Evolutionary conservation across 495 filamentous ascomycete species (phyloP).

Genomic region (Penicillium ucsense): DNA sequence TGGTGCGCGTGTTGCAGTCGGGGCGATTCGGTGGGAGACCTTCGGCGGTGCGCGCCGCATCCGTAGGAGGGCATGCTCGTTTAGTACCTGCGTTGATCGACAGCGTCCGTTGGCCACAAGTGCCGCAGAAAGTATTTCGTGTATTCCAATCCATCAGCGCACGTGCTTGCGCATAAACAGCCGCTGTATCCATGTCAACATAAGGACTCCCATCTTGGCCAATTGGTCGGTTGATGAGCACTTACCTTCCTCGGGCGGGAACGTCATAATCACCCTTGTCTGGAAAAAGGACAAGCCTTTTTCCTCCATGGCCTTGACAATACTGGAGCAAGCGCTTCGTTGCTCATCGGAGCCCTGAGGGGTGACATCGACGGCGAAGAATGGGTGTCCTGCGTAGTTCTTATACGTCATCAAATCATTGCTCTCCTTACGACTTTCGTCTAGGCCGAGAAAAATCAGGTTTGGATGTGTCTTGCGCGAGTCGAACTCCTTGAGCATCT

Average conservation of each 20-base stretch:
- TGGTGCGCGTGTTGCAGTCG: constrained; percentile 60
- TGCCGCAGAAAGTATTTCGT: constrained; percentile 84
- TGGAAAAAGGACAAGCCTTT: constrained; percentile 51
- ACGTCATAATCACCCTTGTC: constrained; percentile 46
- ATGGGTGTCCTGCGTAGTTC: constrained; percentile 65
- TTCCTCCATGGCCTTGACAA: constrained; percentile 48
- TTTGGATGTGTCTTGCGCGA: constrained; percentile 56
- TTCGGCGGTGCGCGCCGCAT: constrained; percentile 37
- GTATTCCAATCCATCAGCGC: constrained; percentile 91
- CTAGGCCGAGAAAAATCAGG: constrained; percentile 79
- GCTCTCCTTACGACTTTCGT: constrained; percentile 51
- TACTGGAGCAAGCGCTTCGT: constrained; percentile 31
- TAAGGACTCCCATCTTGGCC: neutral
- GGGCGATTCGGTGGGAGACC: constrained; percentile 42
- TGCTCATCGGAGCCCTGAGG: constrained; percentile 49
- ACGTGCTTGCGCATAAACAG: constrained; percentile 84
- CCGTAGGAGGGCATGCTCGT: constrained; percentile 75
- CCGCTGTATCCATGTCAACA: constrained; percentile 41
- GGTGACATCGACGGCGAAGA: constrained; percentile 85
- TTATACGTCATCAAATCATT: constrained; percentile 37
- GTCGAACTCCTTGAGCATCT: constrained; percentile 63
- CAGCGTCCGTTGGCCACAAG: constrained; percentile 75
- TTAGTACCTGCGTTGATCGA: constrained; percentile 87
- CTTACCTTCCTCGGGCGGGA: constrained; percentile 53
- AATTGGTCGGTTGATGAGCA: neutral